Conservation (phyloP, 768 basidiomycete genomes). For the Kwoniella mangroviensis region DNA sequence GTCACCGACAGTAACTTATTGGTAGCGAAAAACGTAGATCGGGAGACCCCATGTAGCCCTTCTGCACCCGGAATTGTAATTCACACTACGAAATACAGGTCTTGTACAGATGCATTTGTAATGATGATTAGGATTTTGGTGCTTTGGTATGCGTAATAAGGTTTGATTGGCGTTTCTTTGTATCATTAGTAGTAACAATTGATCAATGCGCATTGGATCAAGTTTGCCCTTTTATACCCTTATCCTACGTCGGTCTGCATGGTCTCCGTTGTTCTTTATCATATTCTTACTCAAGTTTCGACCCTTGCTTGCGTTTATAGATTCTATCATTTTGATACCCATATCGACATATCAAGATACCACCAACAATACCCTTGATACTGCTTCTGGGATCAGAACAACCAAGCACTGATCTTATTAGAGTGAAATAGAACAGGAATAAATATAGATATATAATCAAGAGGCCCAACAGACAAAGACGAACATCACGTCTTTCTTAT, state of each 20-base stretch:
- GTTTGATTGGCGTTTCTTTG: not conserved
- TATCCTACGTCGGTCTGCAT: too few species aligned
- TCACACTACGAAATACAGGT: not conserved
- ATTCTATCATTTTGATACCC: too few species aligned
- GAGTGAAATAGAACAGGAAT: too few species aligned
- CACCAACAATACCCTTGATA: too few species aligned
- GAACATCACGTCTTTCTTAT: not conserved
- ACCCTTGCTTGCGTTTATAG: too few species aligned
- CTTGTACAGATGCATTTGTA: not conserved
- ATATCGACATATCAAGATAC: too few species aligned
- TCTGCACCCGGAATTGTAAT: not conserved
- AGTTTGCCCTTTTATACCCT: too few species aligned
- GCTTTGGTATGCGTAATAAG: not conserved
- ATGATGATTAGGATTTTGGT: constrained; percentile 6
- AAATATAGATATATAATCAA: not conserved
- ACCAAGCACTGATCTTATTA: too few species aligned
- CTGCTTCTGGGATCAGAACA: too few species aligned
- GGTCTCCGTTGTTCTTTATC: too few species aligned
- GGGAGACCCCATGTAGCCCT: constrained; percentile 14
- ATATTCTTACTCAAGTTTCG: too few species aligned
- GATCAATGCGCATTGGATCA: not conserved
- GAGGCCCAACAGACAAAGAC: not conserved
- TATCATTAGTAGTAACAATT: not conserved
- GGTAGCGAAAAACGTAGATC: not conserved
- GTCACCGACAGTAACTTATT: too few species aligned